Percentiles rank a stretch among this genome's conserved stretches.
Evolutionary conservation across 352 stramenopile species (phyloP).

Genomic region (Phytophthora brassicae): DNA sequence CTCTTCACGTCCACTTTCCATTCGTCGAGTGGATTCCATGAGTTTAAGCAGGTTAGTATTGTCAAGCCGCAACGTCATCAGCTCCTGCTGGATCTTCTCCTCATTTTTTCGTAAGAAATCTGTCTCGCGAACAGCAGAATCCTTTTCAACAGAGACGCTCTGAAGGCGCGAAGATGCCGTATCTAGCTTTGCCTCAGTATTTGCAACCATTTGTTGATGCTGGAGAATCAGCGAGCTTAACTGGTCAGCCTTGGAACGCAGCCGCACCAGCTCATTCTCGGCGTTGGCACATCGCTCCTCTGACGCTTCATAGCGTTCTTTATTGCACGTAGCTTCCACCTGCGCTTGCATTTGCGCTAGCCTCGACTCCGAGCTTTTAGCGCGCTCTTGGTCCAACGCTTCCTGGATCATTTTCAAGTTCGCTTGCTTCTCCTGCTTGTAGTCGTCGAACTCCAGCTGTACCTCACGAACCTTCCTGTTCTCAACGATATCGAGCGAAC

Average conservation of each 20-base stretch:
- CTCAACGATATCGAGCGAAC: constrained; percentile 41
- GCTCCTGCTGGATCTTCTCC: constrained; percentile 56
- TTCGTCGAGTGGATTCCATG: constrained; percentile 74
- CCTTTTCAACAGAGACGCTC: constrained; percentile 50
- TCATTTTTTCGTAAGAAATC: constrained; percentile 67
- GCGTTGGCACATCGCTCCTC: constrained; percentile 53
- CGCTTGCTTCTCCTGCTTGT: constrained; percentile 77
- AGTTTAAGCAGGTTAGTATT: constrained; percentile 82
- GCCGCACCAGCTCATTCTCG: constrained; percentile 63
- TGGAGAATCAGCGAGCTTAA: constrained; percentile 64
- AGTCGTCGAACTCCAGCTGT: constrained; percentile 73
- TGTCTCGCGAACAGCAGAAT: constrained; percentile 43
- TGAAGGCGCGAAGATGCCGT: constrained; percentile 41
- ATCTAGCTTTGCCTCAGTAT: constrained; percentile 63
- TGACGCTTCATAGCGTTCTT: constrained; percentile 62
- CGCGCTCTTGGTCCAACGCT: constrained; percentile 53
- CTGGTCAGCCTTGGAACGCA: constrained; percentile 64
- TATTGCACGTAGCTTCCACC: constrained; percentile 63
- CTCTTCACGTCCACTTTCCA: constrained; percentile 64
- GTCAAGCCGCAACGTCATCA: constrained; percentile 60
- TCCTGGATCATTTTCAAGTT: constrained; percentile 71
- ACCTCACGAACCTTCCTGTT: constrained; percentile 53
- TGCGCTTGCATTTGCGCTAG: constrained; percentile 72
- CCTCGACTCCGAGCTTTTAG: constrained; percentile 48
- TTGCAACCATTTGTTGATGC: constrained; percentile 58